Evolutionary conservation across 352 stramenopile species (phyloP).

Genomic region (Globisporangium emineosum): DNA sequence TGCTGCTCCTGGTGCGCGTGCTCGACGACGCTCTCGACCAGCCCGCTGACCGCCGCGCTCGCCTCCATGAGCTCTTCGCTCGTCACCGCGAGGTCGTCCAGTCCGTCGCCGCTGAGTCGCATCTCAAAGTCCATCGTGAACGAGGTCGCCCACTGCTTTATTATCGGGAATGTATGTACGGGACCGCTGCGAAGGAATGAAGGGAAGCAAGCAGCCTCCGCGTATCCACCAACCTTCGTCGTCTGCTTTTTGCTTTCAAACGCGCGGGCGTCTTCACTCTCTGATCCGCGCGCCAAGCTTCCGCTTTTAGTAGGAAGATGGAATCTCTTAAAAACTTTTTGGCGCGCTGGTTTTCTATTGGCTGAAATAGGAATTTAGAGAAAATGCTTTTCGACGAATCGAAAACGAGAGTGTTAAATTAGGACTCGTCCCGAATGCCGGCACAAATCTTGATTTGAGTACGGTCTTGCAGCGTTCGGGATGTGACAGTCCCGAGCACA

Average conservation of each 20-base stretch:
- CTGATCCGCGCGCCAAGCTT: background rate
- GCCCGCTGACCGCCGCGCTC: conserved; percentile 7
- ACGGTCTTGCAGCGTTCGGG: no score
- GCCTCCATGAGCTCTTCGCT: conserved; percentile 13
- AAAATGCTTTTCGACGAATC: no score
- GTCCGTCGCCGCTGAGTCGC: conserved; percentile 9
- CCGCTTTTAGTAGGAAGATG: background rate
- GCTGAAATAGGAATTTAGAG: no score
- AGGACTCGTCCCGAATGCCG: no score
- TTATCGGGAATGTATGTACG: background rate
- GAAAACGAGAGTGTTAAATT: no score
- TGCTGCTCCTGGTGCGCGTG: background rate
- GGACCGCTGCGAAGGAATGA: background rate
- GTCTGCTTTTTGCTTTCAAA: background rate
- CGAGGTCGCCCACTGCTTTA: background rate
- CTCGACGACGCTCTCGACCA: conserved; percentile 3
- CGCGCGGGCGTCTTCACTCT: background rate
- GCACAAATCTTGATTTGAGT: no score
- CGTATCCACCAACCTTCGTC: background rate
- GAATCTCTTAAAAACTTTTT: no score
- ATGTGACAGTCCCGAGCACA: no score
- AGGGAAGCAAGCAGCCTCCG: background rate
- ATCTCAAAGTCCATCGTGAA: conserved; percentile 14
- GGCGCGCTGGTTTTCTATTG: no score
- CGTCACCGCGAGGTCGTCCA: conserved; percentile 15